These are phyloP conservation scores for Colletotrichum acutatum DNA, from an alignment of 2,329 filamentous ascomycete genomes.

Conservation along the genomic window DNA sequence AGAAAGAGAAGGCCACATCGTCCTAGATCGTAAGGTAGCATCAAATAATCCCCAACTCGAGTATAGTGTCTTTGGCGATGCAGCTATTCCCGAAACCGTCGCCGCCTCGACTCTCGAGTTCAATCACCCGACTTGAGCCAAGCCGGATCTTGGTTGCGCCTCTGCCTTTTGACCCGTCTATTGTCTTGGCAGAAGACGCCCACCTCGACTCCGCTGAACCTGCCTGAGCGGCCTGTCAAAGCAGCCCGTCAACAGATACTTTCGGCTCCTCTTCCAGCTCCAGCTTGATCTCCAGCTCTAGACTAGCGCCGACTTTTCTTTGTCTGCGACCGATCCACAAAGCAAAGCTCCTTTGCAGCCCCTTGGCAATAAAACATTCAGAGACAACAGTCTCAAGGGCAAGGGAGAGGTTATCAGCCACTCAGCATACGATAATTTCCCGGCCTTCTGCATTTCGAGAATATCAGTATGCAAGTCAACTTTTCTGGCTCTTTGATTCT, in stretches of 20 bases:
- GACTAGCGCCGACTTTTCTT: background rate
- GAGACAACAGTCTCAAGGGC: background rate
- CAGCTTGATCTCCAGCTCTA: background rate
- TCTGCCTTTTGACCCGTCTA: conserved; percentile 7
- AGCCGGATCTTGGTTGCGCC: conserved; percentile 16
- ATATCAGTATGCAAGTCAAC: background rate
- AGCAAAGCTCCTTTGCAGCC: background rate
- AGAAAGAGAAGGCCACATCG: background rate
- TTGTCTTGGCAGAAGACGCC: conserved; percentile 20
- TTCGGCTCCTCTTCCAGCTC: background rate
- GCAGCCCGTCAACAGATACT: background rate
- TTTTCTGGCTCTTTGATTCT: background rate
- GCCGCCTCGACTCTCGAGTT: background rate
- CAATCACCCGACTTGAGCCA: conserved; percentile 6
- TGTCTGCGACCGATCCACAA: conserved; percentile 23
- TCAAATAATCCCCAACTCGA: background rate
- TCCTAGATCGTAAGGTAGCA: background rate
- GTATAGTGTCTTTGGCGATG: background rate
- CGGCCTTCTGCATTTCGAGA: background rate
- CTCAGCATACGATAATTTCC: background rate
- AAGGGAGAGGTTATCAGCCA: background rate
- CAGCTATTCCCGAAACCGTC: background rate
- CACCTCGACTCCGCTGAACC: background rate
- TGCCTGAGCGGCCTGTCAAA: background rate
- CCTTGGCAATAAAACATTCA: conserved; percentile 17